Conservation (phyloP, 2,329 filamentous ascomycete species). For the Pyricularia sp. region DNA sequence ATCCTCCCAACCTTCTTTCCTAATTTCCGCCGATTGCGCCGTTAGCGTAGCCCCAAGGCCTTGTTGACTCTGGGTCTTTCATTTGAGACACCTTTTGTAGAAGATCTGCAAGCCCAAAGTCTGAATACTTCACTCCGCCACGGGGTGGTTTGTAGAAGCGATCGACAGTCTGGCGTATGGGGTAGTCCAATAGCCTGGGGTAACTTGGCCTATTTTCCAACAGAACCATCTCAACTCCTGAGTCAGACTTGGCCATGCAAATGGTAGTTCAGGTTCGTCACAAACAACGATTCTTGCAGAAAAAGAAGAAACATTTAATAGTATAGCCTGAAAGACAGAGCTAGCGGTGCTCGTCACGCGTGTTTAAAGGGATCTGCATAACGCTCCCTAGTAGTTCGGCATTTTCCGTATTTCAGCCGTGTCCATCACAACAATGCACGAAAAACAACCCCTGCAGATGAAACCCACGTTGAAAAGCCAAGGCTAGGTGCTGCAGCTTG, state of each 20-base stretch:
- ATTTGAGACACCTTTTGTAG: not conserved
- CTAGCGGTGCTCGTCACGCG: not conserved
- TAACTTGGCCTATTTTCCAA: not conserved
- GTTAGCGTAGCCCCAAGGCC: not conserved
- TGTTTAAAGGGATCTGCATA: not conserved
- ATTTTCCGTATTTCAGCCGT: not conserved
- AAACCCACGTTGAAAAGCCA: not conserved
- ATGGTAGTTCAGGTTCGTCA: not conserved
- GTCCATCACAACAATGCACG: not conserved
- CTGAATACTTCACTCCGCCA: not conserved
- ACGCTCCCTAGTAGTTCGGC: not conserved
- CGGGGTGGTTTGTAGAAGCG: not conserved
- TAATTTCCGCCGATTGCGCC: not conserved
- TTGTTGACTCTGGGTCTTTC: not conserved
- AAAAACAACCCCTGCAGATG: not conserved
- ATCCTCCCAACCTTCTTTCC: not conserved
- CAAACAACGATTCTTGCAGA: not conserved
- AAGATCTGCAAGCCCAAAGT: not conserved
- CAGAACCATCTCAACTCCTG: not conserved
- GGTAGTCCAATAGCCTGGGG: not conserved
- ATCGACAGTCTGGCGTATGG: not conserved
- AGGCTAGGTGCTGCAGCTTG: not conserved
- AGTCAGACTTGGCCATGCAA: not conserved
- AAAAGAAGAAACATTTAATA: not conserved
- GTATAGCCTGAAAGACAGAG: not conserved